Evolutionary conservation across 2,329 filamentous ascomycete genomes (phyloP).

Genomic region (Didymosphaeria variabile): DNA sequence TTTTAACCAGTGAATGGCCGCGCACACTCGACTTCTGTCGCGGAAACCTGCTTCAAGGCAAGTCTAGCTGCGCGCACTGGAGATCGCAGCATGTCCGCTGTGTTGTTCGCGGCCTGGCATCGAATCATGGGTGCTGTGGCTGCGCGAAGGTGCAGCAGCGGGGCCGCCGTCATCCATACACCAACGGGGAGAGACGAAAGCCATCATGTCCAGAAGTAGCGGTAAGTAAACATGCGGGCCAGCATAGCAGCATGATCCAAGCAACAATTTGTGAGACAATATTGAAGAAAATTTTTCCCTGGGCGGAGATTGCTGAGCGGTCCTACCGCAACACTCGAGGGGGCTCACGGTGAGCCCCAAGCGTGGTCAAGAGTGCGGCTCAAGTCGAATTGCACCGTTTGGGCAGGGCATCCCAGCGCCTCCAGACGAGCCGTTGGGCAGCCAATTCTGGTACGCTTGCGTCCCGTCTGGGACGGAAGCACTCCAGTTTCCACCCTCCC

Average conservation of each 20-base stretch:
- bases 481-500: constrained; percentile 20
- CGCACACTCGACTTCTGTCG: constrained; percentile 31
- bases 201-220: constrained; percentile 41
- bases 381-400: constrained; percentile 28
- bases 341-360: constrained; percentile 38
- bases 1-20: constrained; percentile 39
- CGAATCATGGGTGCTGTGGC: constrained; percentile 41
- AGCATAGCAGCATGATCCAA: constrained; percentile 35
- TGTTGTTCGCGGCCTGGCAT: constrained; percentile 41
- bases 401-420: constrained; percentile 41
- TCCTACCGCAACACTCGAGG: constrained; percentile 30
- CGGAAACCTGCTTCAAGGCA: constrained; percentile 39
- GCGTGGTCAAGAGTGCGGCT: constrained; percentile 44
- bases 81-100: constrained; percentile 41
- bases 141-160: constrained; percentile 40
- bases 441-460: constrained; percentile 28
- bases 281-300: constrained; percentile 41
- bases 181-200: constrained; percentile 26
- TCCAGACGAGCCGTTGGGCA: constrained; percentile 41
- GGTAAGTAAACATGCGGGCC: constrained; percentile 46
- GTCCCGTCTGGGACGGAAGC: constrained; percentile 28
- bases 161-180: constrained; percentile 34
- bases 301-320: constrained; percentile 45
- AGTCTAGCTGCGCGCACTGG: constrained; percentile 34
- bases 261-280: constrained; percentile 44